Conservation (phyloP, 139 green algal species). For the Closterium sp. region DNA sequence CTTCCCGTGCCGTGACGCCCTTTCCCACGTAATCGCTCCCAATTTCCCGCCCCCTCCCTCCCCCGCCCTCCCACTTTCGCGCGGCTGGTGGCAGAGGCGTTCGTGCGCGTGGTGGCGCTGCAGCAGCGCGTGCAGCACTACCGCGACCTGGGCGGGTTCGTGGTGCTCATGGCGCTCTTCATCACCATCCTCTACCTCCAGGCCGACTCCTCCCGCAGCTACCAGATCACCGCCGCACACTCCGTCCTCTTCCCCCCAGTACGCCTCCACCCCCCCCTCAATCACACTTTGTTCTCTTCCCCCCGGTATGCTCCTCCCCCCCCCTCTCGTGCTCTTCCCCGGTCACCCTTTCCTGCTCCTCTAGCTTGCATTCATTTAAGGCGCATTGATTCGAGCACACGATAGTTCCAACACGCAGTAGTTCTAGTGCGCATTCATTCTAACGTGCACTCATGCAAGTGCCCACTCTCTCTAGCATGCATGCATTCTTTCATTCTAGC, state of each 20-base stretch:
- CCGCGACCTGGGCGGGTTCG: not conserved
- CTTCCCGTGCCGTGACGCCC: not conserved
- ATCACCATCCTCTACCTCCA: conserved; percentile 72
- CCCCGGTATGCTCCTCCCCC: too few relatives aligned
- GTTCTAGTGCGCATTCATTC: too few relatives aligned
- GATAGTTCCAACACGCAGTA: too few relatives aligned
- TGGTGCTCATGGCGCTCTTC: conserved; percentile 63
- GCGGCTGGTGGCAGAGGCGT: not conserved
- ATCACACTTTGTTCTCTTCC: too few relatives aligned
- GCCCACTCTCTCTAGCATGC: too few relatives aligned
- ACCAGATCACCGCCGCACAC: conserved; percentile 58
- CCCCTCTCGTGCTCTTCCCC: too few relatives aligned
- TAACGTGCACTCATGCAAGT: too few relatives aligned
- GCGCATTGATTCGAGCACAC: too few relatives aligned
- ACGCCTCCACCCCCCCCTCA: not conserved
- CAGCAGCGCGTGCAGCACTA: not conserved
- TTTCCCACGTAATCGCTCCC: not conserved
- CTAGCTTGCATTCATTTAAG: too few relatives aligned
- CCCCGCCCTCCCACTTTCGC: too few relatives aligned
- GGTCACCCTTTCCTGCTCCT: too few relatives aligned
- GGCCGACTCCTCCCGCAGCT: conserved; percentile 53
- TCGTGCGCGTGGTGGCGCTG: not conserved
- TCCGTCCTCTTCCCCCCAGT: conserved; percentile 1
- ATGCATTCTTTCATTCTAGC: too few relatives aligned
- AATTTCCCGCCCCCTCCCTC: not conserved